Conservation (phyloP, 192 early-diverging fungal genomes). For the Mortierella antarctica region DNA sequence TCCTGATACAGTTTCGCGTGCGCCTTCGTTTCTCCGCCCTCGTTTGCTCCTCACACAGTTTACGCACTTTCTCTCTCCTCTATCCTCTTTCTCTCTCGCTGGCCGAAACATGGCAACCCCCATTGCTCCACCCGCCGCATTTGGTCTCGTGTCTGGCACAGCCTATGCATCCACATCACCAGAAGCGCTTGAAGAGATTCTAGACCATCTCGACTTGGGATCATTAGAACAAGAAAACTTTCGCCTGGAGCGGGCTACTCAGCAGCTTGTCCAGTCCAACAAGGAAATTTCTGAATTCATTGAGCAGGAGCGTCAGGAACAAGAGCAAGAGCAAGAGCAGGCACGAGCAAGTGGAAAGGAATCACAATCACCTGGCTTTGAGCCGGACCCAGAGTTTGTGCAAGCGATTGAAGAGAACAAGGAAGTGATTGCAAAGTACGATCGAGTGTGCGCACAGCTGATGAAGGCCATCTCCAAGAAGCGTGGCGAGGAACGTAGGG, state of each 20-base stretch:
- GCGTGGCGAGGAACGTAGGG: constrained; percentile 1
- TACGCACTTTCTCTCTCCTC: not conserved
- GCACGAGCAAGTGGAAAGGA: not conserved
- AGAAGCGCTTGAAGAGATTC: constrained; percentile 22
- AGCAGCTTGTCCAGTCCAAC: constrained; percentile 39
- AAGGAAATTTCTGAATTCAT: constrained; percentile 44
- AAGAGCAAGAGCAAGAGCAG: not conserved
- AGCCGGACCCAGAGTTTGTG: constrained; percentile 49
- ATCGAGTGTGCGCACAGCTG: constrained; percentile 18
- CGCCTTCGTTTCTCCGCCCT: not conserved
- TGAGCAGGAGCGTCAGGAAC: constrained; percentile 26
- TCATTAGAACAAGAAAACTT: constrained; percentile 35
- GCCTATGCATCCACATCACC: constrained; percentile 21
- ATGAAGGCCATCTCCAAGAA: constrained; percentile 20
- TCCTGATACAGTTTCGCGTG: no score
- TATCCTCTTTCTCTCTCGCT: not conserved
- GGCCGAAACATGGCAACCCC: not conserved
- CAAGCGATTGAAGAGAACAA: constrained; percentile 48
- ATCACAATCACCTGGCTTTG: not conserved
- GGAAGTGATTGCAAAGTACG: constrained; percentile 37
- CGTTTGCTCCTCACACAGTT: not conserved
- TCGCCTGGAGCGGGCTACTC: constrained; percentile 35
- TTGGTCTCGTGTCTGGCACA: constrained; percentile 26
- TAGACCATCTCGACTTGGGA: constrained; percentile 31
- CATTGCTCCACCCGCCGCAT: constrained; percentile 41